phyloP scores from a whole-genome alignment of 495 filamentous ascomycete genomes.

The Aspergillus ostianus region DNA sequence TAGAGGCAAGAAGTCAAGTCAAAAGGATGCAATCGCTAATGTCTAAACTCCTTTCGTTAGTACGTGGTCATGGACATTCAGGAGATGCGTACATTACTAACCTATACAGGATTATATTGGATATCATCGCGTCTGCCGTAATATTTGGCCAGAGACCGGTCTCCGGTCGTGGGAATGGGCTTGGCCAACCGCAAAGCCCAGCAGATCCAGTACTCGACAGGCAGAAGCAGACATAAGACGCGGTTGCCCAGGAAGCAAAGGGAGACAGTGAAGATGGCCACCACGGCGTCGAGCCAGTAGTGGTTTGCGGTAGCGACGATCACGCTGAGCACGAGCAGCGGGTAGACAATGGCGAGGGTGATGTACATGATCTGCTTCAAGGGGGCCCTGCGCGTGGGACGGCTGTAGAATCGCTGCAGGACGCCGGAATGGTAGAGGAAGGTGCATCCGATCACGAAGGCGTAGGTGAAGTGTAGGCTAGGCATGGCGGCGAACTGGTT shows the following conservation, averaged over 20 bases:
- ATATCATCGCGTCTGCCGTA: not conserved
- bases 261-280: constrained; percentile 51
- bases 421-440: constrained; percentile 58
- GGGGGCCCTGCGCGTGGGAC: constrained; percentile 30
- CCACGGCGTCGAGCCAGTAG: constrained; percentile 60
- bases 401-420: constrained; percentile 44
- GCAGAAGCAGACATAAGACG: constrained; percentile 53
- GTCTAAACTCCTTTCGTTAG: not conserved
- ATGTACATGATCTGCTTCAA: constrained; percentile 35
- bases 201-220: constrained; percentile 54
- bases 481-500: constrained; percentile 59
- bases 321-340: constrained; percentile 55
- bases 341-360: constrained; percentile 53
- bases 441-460: constrained; percentile 58
- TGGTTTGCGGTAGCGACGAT: constrained; percentile 68
- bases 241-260: constrained; percentile 51
- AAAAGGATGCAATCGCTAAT: too few relatives aligned
- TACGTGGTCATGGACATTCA: not conserved
- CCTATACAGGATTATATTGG: not conserved
- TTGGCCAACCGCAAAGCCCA: constrained; percentile 58
- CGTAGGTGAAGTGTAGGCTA: constrained; percentile 59
- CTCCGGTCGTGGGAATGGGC: constrained; percentile 55
- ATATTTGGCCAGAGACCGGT: constrained; percentile 13
- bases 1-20: not conserved
- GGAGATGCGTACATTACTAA: not conserved